Percentiles rank a stretch among this genome's conserved stretches.
phyloP scores from a whole-genome alignment of 257 asterid genomes.

The Salvia miltiorrhiza region DNA sequence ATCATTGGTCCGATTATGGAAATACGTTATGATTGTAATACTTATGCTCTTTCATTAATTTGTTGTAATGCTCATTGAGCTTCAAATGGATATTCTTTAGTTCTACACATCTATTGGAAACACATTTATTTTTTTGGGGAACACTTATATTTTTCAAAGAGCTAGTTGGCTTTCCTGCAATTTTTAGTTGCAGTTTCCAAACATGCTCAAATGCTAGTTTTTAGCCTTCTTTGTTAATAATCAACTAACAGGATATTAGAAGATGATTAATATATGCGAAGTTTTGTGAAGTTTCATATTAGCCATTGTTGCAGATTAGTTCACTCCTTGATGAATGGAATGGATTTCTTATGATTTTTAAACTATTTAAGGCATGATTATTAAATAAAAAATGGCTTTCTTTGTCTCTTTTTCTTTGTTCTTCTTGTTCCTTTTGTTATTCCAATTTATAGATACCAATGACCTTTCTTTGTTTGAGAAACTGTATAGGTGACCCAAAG shows the following conservation, averaged over 20 bases:
- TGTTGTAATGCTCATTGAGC: neutral
- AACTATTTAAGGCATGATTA: neutral
- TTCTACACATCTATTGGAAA: slow-evolving; percentile 2
- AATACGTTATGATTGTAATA: neutral
- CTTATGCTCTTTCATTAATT: neutral
- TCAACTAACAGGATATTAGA: neutral
- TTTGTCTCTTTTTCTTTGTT: neutral
- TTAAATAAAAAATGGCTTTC: neutral
- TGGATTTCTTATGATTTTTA: too few relatives aligned
- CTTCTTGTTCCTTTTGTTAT: neutral
- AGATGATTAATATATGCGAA: neutral
- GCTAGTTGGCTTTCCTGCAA: slow-evolving; percentile 10
- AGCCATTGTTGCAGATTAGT: neutral
- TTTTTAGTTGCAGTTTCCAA: neutral
- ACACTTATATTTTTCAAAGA: neutral
- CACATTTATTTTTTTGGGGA: neutral
- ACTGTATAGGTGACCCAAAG: too few relatives aligned
- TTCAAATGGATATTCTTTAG: slow-evolving; percentile 5
- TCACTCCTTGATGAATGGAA: too few relatives aligned
- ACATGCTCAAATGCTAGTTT: neutral
- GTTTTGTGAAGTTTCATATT: slow-evolving; percentile 5
- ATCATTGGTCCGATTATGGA: neutral
- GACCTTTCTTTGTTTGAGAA: too few relatives aligned
- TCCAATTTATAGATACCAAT: too few relatives aligned
- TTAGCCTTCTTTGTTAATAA: neutral